Evolutionary conservation across 345 rosid genomes (phyloP).

Genomic region (Pistacia integerrima): DNA sequence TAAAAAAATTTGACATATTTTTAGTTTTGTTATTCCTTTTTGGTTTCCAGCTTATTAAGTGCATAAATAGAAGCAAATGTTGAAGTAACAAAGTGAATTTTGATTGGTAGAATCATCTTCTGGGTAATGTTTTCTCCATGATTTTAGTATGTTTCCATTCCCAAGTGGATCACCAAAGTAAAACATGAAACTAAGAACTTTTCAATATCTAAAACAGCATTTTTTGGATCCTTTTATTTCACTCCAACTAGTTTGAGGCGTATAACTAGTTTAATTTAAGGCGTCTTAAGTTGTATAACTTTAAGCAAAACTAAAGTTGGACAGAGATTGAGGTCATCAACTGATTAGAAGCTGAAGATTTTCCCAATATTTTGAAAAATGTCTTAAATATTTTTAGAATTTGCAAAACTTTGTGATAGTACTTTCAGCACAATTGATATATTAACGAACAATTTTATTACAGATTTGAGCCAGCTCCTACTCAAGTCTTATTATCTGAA

Average conservation of each 20-base stretch:
- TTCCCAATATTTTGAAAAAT: not conserved
- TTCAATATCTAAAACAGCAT: too few species aligned
- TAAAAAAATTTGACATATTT: not conserved
- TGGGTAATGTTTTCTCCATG: not conserved
- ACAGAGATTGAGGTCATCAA: not conserved
- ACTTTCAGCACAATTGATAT: not conserved
- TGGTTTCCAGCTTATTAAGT: not conserved
- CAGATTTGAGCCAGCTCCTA: slow-evolving; percentile 83
- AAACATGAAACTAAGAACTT: not conserved
- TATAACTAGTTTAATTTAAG: not conserved
- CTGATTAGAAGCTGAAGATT: not conserved
- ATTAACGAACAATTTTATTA: slow-evolving; percentile 14
- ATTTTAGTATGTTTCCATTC: too few species aligned
- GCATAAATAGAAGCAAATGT: not conserved
- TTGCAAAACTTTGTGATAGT: not conserved
- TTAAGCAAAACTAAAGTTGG: not conserved
- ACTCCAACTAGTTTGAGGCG: too few species aligned
- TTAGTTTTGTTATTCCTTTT: not conserved
- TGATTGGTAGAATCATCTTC: not conserved
- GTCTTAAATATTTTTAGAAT: not conserved
- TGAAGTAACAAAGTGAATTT: not conserved
- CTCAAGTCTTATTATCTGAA: slow-evolving; percentile 85
- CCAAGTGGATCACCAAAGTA: not conserved
- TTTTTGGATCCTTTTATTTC: too few species aligned
- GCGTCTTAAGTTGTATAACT: not conserved